Evolutionary conservation across 1,284 basidiomycete genomes (phyloP), one percentile per base, ranked within the genome.

Genomic region (Marasmius fiardii): DNA sequence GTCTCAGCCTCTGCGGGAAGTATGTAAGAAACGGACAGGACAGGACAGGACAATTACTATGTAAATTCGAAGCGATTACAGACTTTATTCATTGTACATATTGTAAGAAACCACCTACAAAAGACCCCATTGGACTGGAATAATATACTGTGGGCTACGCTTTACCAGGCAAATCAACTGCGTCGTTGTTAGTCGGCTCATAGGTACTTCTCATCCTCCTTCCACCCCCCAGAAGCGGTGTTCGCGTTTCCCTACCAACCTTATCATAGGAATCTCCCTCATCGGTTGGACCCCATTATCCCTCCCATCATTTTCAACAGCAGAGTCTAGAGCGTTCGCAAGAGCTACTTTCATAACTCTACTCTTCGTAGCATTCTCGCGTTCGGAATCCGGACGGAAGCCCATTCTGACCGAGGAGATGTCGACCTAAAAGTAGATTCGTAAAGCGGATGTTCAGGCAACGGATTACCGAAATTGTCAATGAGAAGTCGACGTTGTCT

Each of bases 381-480:
- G 53, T 23, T 56, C 61, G 51, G 65, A 62, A 34, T 65, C 64
- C 26, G 12, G 49, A 51, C 23, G 44, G 26, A 10, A 28, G n/a
- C n/a, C 26, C 23, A 20, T 16, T n/a, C 44, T 50, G 28, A 28
- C 35, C 41, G 39, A 51, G 26, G 20, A n/a, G 50, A 49, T 11
- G 51, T 52, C 8, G 58, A 52, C 28, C 49, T 43, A 31, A 10
- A 52, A 12, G n/a, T n/a, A n/a, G 52, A 53, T 39, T 34, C 44
- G 24, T 43, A 51, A 20, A 53, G 26, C 8, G 44, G 37, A 11
- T 52, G 31, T 23, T 45, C 43, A 11, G 37, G 31, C 34, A 91
- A 67, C 0, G 88, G 82, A 35, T 82, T 75, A 0, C 97, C 96
- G 66, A 96, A 99, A 71, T 98, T 96, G 68, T 99, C 94, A 53